Evolutionary conservation across 2,329 filamentous ascomycete genomes (phyloP), one percentile per base, ranked within the genome.

Genomic region (Fusarium redolens): DNA sequence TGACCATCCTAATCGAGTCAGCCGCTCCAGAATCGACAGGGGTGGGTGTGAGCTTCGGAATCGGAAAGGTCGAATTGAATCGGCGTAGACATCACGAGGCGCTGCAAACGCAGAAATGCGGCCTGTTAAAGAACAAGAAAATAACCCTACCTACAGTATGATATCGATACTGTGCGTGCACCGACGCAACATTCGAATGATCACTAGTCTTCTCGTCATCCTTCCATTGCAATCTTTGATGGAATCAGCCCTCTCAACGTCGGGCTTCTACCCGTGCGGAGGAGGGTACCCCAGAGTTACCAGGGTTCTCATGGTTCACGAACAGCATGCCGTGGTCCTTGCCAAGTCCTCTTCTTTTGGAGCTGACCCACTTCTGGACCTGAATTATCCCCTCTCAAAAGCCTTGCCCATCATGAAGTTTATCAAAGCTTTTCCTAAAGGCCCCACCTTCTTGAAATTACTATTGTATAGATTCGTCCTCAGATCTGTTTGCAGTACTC

Each of bases 51-150:
- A 18, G 38, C 37, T 50, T 62, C 15, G 41, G 48, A 68, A 56
- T 35, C 33, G 41, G 61, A 70, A 74, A 70, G 60, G 64, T 62
- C 62, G 55, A 55, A 22, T 64, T 38, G 37, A 63, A 45, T 62
- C 41, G 59, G 71, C 74, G 68, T 47, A 54, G 35, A 20, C 66
- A 75, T 77, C 75, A 77, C 75, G 75, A 75, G 75, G 69, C 59
- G 56, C 57, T 60, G 59, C 70, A 75, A 72, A 75, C 73, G 65
- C 71, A 73, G 58, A 63, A 61, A 56, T 77, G 68, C 68, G 75
- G 68, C 74, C 66, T 74, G 66, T 69, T 52, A 61, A 47, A 60
- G 68, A 55, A 38, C 37, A 33, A 43, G 20, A 38, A 18, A 20
- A 38, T 10, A 30, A n/a, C 31, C 18, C 13, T 33, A 35, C 47